Evolutionary conservation across 495 filamentous ascomycete genomes (phyloP).

Genomic region (Apodospora peruviana): DNA sequence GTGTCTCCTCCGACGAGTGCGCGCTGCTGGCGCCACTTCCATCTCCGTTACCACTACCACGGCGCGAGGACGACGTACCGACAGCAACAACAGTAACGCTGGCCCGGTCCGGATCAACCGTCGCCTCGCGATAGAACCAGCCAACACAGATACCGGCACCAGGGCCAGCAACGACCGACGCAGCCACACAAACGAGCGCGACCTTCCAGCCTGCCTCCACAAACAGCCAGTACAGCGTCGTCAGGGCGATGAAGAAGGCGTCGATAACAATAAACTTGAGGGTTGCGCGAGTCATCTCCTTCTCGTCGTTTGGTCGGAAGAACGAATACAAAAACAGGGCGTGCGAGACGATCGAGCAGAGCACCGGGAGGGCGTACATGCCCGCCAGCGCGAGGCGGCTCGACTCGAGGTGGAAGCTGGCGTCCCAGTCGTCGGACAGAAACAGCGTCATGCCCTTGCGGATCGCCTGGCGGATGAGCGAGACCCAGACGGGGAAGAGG

Average conservation of each 20-base stretch:
- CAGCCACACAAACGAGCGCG: constrained; percentile 20
- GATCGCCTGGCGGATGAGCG: constrained; percentile 23
- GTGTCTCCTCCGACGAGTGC: constrained; percentile 21
- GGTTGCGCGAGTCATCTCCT: constrained; percentile 33
- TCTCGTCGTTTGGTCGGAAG: constrained; percentile 26
- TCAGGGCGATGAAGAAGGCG: constrained; percentile 26
- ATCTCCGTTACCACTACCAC: constrained; percentile 2
- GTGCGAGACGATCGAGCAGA: constrained; percentile 27
- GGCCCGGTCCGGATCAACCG: constrained; percentile 21
- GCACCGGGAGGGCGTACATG: constrained; percentile 31
- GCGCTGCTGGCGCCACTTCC: neutral
- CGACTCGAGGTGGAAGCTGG: constrained; percentile 28
- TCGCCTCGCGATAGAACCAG: constrained; percentile 31
- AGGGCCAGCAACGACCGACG: constrained; percentile 27
- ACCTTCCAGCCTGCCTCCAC: constrained; percentile 31
- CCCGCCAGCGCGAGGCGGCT: constrained; percentile 14
- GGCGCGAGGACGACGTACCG: constrained; percentile 13
- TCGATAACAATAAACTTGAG: constrained; percentile 32
- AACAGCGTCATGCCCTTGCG: constrained; percentile 11
- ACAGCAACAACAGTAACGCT: constrained; percentile 28
- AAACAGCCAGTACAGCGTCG: constrained; percentile 36
- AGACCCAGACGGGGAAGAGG: constrained; percentile 36
- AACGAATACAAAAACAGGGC: constrained; percentile 24
- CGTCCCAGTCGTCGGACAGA: constrained; percentile 10
- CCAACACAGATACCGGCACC: constrained; percentile 33